phyloP scores from a whole-genome alignment of 331 rosid species.

The Cydonia oblonga region DNA sequence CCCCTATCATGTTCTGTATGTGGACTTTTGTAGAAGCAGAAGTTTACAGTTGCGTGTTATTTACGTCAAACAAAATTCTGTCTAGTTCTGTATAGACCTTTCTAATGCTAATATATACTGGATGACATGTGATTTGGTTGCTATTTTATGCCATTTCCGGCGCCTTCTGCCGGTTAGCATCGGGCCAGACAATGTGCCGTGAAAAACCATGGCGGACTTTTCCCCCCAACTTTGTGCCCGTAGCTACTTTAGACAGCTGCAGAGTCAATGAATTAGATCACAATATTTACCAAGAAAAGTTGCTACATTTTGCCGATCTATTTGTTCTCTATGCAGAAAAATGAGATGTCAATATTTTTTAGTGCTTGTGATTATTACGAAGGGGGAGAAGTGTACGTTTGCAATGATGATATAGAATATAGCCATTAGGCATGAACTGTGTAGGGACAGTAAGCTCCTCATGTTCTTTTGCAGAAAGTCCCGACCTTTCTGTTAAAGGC shows the following conservation, averaged over 20 bases:
- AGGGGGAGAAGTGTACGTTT: not conserved
- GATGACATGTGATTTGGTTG: not conserved
- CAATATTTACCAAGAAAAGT: not conserved
- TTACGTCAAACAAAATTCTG: not conserved
- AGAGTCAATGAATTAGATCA: not conserved
- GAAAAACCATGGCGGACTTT: not conserved
- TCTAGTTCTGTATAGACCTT: not conserved
- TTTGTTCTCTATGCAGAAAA: not conserved
- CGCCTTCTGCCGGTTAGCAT: not conserved
- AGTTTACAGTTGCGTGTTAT: not conserved
- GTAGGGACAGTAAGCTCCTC: not conserved
- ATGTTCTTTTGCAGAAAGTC: conserved; percentile 13
- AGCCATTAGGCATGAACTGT: not conserved
- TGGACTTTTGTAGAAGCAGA: not conserved
- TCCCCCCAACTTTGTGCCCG: not conserved
- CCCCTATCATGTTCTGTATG: not conserved
- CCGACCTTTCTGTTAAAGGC: not conserved
- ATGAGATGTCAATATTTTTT: not conserved
- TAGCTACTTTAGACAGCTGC: not conserved
- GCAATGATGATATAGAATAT: conserved; percentile 1
- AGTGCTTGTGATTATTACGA: not conserved
- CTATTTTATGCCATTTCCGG: not conserved
- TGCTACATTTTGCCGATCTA: not conserved
- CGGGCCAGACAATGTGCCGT: not conserved
- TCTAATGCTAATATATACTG: not conserved